Conservation (phyloP, 2,329 filamentous ascomycete genomes). For the Aspergillus bombycis region DNA sequence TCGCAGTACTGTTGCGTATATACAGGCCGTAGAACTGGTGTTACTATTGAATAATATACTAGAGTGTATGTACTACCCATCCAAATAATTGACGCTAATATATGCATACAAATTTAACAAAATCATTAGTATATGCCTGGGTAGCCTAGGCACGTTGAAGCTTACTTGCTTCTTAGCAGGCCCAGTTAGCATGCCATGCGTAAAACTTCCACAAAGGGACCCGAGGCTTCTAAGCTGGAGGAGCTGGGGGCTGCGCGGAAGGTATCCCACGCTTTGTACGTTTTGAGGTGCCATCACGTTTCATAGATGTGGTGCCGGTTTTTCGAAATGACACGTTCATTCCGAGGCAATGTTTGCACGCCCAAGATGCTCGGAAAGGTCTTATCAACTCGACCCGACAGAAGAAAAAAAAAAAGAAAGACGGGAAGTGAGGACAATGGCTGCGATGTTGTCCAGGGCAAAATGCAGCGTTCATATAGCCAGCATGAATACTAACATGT, state of each 20-base stretch:
- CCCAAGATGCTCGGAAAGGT: not conserved
- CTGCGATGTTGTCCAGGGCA: not conserved
- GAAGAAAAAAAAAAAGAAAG: too few relatives aligned
- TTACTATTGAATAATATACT: not conserved
- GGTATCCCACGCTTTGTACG: not conserved
- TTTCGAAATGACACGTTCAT: not conserved
- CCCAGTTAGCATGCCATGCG: not conserved
- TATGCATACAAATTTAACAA: not conserved
- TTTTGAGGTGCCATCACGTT: not conserved
- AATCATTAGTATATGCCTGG: not conserved
- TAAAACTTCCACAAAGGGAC: not conserved
- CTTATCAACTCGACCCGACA: not conserved
- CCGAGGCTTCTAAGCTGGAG: not conserved
- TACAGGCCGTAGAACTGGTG: not conserved
- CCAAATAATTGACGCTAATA: not conserved
- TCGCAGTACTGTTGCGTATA: not conserved
- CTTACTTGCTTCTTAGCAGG: not conserved
- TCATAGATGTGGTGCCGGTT: not conserved
- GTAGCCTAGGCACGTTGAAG: not conserved
- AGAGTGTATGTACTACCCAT: not conserved
- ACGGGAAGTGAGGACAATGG: not conserved
- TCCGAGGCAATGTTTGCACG: not conserved
- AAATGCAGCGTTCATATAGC: not conserved
- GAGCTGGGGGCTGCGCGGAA: not conserved
- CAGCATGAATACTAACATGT: not conserved